Conservation (phyloP, 148 eudicot species). For the Salicornia ramosissima region DNA sequence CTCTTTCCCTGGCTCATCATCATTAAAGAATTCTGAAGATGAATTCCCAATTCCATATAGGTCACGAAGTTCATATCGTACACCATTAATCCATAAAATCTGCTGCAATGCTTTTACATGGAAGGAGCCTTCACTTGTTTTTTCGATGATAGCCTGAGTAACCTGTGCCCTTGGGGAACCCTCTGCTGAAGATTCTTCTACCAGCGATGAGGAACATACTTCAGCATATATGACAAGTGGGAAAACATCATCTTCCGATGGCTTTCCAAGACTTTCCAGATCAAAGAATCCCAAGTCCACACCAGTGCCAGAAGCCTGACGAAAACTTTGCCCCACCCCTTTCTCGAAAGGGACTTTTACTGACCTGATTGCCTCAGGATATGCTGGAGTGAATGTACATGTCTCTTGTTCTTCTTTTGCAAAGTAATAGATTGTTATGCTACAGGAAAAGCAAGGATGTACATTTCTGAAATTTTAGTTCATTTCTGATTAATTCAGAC, state of each 20-base stretch:
- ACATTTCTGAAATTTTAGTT: conserved; percentile 7
- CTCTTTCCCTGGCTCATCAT: conserved; percentile 62
- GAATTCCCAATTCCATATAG: conserved; percentile 66
- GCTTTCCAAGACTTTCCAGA: conserved; percentile 53
- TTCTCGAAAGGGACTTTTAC: conserved; percentile 60
- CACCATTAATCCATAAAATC: conserved; percentile 64
- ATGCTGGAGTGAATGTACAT: conserved; percentile 42
- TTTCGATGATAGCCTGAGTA: conserved; percentile 70
- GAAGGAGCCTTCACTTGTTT: conserved; percentile 40
- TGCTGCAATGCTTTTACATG: conserved; percentile 65
- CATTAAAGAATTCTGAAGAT: conserved; percentile 40
- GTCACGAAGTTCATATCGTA: conserved; percentile 79
- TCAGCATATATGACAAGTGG: conserved; percentile 81
- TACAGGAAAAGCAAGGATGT: conserved; percentile 32
- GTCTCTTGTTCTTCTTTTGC: conserved; percentile 80
- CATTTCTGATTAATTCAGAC: background rate
- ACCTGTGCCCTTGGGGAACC: conserved; percentile 51
- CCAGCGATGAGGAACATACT: conserved; percentile 29
- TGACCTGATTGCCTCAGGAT: conserved; percentile 48
- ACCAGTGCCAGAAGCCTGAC: conserved; percentile 78
- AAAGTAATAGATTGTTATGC: conserved; percentile 69
- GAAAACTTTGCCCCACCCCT: conserved; percentile 67
- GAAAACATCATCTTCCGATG: conserved; percentile 53
- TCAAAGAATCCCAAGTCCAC: conserved; percentile 68
- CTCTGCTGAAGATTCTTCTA: conserved; percentile 22